These are phyloP conservation scores for Rubroshorea leprosula DNA, from an alignment of 345 rosid genomes.

Conservation along the genomic window DNA sequence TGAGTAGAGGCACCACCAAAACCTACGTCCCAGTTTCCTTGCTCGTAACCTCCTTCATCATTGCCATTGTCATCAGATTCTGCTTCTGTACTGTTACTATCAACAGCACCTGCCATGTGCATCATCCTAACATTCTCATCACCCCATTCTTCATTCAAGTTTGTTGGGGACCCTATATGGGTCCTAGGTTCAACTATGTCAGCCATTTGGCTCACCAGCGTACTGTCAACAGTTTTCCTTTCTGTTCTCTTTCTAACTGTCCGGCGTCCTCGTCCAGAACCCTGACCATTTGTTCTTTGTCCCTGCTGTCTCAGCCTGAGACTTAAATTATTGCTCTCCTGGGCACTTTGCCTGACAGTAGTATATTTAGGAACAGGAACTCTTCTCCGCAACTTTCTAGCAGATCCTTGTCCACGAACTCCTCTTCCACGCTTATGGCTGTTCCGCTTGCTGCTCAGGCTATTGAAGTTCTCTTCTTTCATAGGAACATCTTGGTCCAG, in stretches of 20 bases:
- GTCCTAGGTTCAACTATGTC: constrained; percentile 19
- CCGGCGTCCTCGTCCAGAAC: constrained; percentile 63
- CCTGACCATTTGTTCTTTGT: constrained; percentile 35
- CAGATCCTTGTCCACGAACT: constrained; percentile 43
- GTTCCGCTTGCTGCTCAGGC: constrained; percentile 35
- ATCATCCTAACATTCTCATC: constrained; percentile 28
- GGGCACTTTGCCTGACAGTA: constrained; percentile 32
- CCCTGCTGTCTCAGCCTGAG: constrained; percentile 36
- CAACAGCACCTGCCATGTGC: constrained; percentile 42
- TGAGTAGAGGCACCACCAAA: constrained; percentile 30
- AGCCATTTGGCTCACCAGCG: constrained; percentile 16
- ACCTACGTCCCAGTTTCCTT: constrained; percentile 52
- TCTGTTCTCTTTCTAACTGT: constrained; percentile 80
- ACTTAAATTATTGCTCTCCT: constrained; percentile 34
- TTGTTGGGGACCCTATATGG: constrained; percentile 12
- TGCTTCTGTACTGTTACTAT: constrained; percentile 58
- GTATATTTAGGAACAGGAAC: constrained; percentile 34
- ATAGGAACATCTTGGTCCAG: constrained; percentile 25
- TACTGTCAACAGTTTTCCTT: constrained; percentile 28
- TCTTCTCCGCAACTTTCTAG: constrained; percentile 44
- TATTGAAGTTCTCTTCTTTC: constrained; percentile 35
- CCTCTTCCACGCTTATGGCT: constrained; percentile 56
- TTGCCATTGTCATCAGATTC: constrained; percentile 64
- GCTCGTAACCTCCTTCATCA: constrained; percentile 36
- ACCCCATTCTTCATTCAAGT: constrained; percentile 39